Evolutionary conservation across 257 asterid species (phyloP).

Genomic region (Solanum habrochaites): DNA sequence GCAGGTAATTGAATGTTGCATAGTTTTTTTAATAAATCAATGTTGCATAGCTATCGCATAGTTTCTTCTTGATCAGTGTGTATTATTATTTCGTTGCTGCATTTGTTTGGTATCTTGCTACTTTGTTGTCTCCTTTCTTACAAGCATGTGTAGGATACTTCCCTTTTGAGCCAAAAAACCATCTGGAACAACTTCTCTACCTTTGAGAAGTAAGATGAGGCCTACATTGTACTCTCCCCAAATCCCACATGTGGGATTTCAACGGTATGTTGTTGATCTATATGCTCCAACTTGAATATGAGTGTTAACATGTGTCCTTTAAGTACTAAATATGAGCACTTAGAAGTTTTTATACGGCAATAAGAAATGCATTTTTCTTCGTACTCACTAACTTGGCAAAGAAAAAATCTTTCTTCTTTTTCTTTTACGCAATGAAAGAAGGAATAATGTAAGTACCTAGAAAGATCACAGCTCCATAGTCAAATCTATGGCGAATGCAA

Average conservation of each 20-base stretch:
- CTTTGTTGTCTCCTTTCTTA: background rate
- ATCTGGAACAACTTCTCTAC: background rate
- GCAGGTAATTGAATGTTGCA: background rate
- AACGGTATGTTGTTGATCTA: background rate
- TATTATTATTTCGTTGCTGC: background rate
- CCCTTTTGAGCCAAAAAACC: background rate
- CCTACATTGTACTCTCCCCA: background rate
- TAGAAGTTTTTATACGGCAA: background rate
- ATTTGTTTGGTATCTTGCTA: background rate
- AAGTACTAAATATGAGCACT: background rate
- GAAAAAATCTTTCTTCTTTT: background rate
- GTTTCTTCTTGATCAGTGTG: background rate
- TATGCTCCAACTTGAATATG: background rate
- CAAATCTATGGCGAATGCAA: slow-evolving; percentile 88
- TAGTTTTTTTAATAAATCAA: background rate
- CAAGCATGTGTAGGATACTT: background rate
- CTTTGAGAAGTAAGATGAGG: background rate
- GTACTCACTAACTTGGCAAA: background rate
- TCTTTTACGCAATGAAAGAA: background rate
- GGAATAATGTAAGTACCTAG: slow-evolving; percentile 48
- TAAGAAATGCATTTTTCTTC: background rate
- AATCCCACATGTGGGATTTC: background rate
- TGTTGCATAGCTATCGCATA: background rate
- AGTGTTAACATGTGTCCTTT: background rate
- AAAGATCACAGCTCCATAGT: slow-evolving; percentile 87